Evolutionary conservation across 2,329 filamentous ascomycete species (phyloP).

Genomic region (Lachnum nothofagi): DNA sequence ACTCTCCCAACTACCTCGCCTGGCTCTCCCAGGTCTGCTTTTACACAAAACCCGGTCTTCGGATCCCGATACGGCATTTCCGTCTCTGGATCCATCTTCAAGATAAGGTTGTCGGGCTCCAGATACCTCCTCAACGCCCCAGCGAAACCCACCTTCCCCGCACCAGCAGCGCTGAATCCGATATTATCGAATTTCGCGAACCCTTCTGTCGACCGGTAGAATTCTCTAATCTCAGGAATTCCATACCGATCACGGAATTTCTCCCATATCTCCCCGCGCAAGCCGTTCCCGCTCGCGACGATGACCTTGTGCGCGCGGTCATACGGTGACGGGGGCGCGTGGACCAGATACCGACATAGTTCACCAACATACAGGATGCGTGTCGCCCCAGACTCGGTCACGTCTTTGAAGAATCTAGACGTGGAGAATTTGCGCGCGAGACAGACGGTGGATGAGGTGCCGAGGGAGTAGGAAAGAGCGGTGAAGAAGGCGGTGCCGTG

Average conservation of each 20-base stretch:
- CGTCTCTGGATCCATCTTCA: constrained; percentile 34
- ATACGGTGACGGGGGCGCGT: constrained; percentile 39
- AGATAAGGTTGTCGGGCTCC: constrained; percentile 40
- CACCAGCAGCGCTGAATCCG: constrained; percentile 37
- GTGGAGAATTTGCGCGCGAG: constrained; percentile 42
- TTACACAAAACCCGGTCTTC: constrained; percentile 40
- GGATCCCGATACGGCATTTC: constrained; percentile 40
- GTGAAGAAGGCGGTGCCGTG: constrained; percentile 45
- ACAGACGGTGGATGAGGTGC: constrained; percentile 39
- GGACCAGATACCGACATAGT: constrained; percentile 44
- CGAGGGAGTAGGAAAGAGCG: constrained; percentile 38
- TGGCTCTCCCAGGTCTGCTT: constrained; percentile 35
- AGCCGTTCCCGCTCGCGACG: constrained; percentile 43
- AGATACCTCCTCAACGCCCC: constrained; percentile 37
- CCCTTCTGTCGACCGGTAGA: constrained; percentile 45
- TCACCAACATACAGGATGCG: constrained; percentile 45
- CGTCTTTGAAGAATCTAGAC: constrained; percentile 42
- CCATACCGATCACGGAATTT: constrained; percentile 40
- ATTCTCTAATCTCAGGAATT: constrained; percentile 43
- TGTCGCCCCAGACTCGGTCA: constrained; percentile 39
- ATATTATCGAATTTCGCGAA: constrained; percentile 42
- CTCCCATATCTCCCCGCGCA: constrained; percentile 45
- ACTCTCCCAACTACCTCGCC: constrained; percentile 43
- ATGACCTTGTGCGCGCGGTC: constrained; percentile 42
- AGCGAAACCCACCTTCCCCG: constrained; percentile 40